phyloP scores from a whole-genome alignment of 2,329 filamentous ascomycete species.

The Scleromitrula shiraiana region DNA sequence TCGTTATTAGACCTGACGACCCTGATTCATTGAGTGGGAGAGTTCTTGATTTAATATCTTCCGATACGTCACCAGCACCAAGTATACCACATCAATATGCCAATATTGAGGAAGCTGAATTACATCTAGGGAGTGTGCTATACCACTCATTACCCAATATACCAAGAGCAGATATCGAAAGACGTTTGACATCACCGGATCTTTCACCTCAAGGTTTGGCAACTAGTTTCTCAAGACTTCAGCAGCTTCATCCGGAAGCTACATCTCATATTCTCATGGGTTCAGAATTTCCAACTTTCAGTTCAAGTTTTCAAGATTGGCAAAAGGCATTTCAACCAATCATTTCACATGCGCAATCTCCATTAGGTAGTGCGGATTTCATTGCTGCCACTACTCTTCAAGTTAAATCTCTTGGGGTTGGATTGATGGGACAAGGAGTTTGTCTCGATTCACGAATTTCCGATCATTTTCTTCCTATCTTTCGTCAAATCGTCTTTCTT shows the following conservation, averaged over 20 bases:
- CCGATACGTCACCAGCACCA: background rate
- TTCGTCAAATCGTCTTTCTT: slow-evolving; percentile 15
- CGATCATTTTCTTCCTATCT: slow-evolving; percentile 7
- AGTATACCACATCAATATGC: background rate
- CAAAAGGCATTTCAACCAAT: slow-evolving; percentile 15
- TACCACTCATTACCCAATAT: slow-evolving; percentile 7
- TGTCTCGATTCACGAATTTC: background rate
- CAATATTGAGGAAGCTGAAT: slow-evolving; percentile 5
- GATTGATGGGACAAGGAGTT: slow-evolving; percentile 12
- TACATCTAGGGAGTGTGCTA: slow-evolving; percentile 4
- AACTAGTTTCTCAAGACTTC: slow-evolving; percentile 7
- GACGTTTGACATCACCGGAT: slow-evolving; percentile 6
- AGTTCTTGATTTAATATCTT: slow-evolving; percentile 13
- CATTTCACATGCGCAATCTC: slow-evolving; percentile 4
- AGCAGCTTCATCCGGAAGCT: slow-evolving; percentile 5
- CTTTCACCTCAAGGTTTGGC: slow-evolving; percentile 9
- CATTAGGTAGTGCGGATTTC: slow-evolving; percentile 7
- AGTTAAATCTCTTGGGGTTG: slow-evolving; percentile 10
- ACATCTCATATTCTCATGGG: slow-evolving; percentile 6
- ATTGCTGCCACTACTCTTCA: slow-evolving; percentile 16
- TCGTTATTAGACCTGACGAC: slow-evolving; percentile 7
- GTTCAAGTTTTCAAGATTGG: slow-evolving; percentile 14
- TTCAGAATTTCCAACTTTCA: slow-evolving; percentile 9
- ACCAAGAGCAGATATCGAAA: slow-evolving; percentile 6
- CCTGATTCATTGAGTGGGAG: slow-evolving; percentile 3